Percentiles rank a stretch among this genome's conserved stretches.
These are phyloP conservation scores for Talaromyces borbonicus DNA, from an alignment of 495 filamentous ascomycete genomes.

Conservation along the genomic window DNA sequence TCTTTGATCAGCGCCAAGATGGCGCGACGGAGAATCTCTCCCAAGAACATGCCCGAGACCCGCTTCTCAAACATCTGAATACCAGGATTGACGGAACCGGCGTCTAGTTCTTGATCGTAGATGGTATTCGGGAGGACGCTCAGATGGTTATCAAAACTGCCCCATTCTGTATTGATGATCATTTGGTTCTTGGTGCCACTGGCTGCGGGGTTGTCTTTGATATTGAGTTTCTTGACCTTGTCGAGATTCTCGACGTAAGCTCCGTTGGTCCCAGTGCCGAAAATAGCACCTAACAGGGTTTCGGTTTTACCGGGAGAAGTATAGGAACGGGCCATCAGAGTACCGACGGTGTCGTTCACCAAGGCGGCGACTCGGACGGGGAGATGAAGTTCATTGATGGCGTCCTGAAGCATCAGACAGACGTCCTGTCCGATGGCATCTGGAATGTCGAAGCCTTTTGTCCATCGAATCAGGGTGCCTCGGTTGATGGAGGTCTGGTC, in stretches of 20 bases:
- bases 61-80: conserved; percentile 99
- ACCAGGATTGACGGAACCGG: conserved; percentile 78
- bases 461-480: conserved; percentile 89
- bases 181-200: conserved; percentile 82
- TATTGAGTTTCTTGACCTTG: conserved; percentile 38
- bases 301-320: conserved; percentile 80
- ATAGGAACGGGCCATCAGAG: conserved; percentile 94
- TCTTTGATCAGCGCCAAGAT: conserved; percentile 58
- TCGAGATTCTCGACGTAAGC: conserved; percentile 63
- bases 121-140: conserved; percentile 74
- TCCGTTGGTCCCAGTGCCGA: conserved; percentile 89
- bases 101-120: conserved; percentile 74
- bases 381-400: conserved; percentile 77
- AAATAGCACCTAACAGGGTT: conserved; percentile 82
- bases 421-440: conserved; percentile 93
- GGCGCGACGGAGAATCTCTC: conserved; percentile 79
- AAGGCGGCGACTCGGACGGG: conserved; percentile 89
- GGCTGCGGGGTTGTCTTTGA: conserved; percentile 22
- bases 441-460: conserved; percentile 92
- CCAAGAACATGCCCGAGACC: conserved; percentile 95
- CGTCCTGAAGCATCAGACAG: conserved; percentile 77
- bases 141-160: conserved; percentile 91
- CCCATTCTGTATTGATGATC: conserved; percentile 99
- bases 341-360: conserved; percentile 96
- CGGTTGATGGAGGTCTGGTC: conserved; percentile 89